Percentiles rank a stretch among this genome's conserved stretches.
phyloP scores from a whole-genome alignment of 2,329 filamentous ascomycete species.

The Dactylellina leptospora region DNA sequence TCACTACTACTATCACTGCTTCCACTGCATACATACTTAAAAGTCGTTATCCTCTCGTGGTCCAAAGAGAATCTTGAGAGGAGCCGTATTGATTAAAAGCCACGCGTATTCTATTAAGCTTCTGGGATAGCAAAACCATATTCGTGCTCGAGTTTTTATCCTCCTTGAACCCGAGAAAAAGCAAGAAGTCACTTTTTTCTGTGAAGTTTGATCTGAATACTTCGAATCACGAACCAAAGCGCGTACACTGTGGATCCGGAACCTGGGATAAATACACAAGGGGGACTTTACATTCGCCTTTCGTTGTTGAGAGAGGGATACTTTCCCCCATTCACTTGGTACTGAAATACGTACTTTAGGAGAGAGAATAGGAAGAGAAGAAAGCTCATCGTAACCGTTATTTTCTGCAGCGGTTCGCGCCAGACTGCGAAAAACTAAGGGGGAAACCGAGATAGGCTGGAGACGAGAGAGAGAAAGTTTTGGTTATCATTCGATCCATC shows the following conservation, averaged over 20 bases:
- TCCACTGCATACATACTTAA: slow-evolving; percentile 37
- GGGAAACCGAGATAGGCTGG: too few relatives aligned
- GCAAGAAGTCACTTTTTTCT: slow-evolving; percentile 5
- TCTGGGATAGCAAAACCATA: slow-evolving; percentile 30
- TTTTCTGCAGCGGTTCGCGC: slow-evolving; percentile 17
- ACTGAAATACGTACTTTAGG: slow-evolving; percentile 52
- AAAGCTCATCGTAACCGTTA: slow-evolving; percentile 42
- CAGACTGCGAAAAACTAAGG: slow-evolving; percentile 10
- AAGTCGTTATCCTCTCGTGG: slow-evolving; percentile 47
- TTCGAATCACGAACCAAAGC: slow-evolving; percentile 33
- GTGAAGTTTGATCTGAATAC: slow-evolving; percentile 50
- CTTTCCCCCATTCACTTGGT: slow-evolving; percentile 27
- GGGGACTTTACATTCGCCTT: slow-evolving; percentile 25
- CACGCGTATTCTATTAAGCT: slow-evolving; percentile 52
- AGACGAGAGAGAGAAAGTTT: slow-evolving; percentile 12
- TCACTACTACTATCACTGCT: slow-evolving; percentile 22
- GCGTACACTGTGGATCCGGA: slow-evolving; percentile 46
- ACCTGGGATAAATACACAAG: slow-evolving; percentile 28
- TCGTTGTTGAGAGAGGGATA: slow-evolving; percentile 9
- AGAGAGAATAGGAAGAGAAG: background rate
- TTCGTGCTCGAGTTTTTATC: slow-evolving; percentile 47
- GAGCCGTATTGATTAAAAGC: slow-evolving; percentile 43
- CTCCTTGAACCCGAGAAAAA: slow-evolving; percentile 18
- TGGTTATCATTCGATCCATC: slow-evolving; percentile 2
- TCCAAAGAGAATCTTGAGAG: slow-evolving; percentile 38